Base-by-base conservation (phyloP, 306 rosid genomes). In the Delonix regia region DNA sequence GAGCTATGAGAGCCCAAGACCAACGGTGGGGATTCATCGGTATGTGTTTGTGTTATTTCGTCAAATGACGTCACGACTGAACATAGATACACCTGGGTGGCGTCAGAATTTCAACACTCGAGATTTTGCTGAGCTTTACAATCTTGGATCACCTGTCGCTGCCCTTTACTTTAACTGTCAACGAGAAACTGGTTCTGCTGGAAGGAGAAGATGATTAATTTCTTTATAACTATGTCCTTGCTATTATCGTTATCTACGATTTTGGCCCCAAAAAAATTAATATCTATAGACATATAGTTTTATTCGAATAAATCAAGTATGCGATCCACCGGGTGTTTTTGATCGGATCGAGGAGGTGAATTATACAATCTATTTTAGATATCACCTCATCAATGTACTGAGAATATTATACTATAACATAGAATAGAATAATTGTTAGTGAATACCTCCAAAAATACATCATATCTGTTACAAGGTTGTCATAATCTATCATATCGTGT, bases 101-200 rank as follows among this genome's bases (percentile, higher is more conserved):
- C 94, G 97, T 47, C 90, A 84, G 22, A 90, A 93, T 65, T 93
- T 93, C 74, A 88, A 84, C 77, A 90, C 94, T 0, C 79, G 60
- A 84, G 94, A 89, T 76, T 93, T 93, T n/a, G 90, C 93, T 9
- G 87, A 87, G 80, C 78, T 88, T 63, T 89, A 90, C 61, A 88
- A 93, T 77, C 94, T 93, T 10, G 97, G 97, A 27, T 63, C 22
- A 19, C 97, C 97, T 0, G 97, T 93, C 7, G 88, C 97, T 0
- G 91, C 96, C 0, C 74, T 80, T 15, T 93, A 85, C 15, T 89
- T 86, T 78, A 90, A 88, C 25, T 87, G 92, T 68, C 92, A 93
- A 61, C 88, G 97, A 61, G 90, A 86, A 13, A 77, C 88, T 0
- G 90, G 41, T 28, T 6, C 41, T 60, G 66, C 41, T 1, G 19